phyloP scores from a whole-genome alignment of 148 eudicot species.

The Euryodendron excelsum region DNA sequence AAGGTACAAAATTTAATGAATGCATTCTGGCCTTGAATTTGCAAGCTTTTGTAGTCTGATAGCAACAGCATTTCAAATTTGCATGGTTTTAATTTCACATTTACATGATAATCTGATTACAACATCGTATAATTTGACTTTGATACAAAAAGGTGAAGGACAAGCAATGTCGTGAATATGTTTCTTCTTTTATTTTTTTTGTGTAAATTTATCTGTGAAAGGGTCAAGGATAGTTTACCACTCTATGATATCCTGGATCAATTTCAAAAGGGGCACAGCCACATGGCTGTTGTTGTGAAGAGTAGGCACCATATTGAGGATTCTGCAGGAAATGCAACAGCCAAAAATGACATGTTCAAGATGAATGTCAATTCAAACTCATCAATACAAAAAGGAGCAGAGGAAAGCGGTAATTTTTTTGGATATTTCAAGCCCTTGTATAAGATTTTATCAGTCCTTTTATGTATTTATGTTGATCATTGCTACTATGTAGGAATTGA shows the following conservation, averaged over 20 bases:
- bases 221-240: conserved; percentile 60
- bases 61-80: neutral
- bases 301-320: conserved; percentile 25
- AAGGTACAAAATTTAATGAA: conserved; percentile 34
- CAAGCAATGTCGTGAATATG: neutral
- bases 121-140: neutral
- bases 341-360: neutral
- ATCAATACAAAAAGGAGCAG: conserved; percentile 24
- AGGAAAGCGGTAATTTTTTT: conserved; percentile 26
- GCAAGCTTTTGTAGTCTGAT: neutral
- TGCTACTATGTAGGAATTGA: conserved; percentile 6
- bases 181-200: neutral
- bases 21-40: neutral
- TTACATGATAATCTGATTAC: neutral
- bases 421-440: neutral
- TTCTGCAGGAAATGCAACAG: conserved; percentile 17
- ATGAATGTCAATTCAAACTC: conserved; percentile 19
- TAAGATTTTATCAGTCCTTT: too few species aligned
- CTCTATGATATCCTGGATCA: conserved; percentile 63
- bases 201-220: conserved; percentile 20
- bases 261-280: conserved; percentile 78
- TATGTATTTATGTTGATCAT: neutral
- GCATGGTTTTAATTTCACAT: neutral
- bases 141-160: neutral
- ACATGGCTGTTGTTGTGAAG: conserved; percentile 74